Evolutionary conservation across 768 basidiomycete genomes (phyloP).

Genomic region (Fomitopsis pulvina): DNA sequence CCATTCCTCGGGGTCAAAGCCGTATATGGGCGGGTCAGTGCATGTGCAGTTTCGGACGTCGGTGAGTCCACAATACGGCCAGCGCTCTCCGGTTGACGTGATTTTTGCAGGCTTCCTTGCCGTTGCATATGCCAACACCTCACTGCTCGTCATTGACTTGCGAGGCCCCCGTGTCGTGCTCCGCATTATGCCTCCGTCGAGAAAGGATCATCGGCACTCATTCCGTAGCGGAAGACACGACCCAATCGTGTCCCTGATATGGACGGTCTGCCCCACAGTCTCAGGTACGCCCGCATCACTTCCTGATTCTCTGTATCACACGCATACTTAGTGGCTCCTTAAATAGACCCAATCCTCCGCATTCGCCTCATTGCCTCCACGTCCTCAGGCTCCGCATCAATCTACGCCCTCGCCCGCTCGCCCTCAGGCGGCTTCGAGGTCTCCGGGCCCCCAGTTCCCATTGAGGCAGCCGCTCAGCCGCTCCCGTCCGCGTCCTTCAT

Average conservation of each 20-base stretch:
- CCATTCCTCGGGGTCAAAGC: conserved; percentile 57
- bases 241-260: conserved; percentile 48
- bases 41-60: conserved; percentile 63
- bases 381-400: conserved; percentile 49
- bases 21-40: conserved; percentile 39
- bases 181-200: conserved; percentile 35
- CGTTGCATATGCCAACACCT: conserved; percentile 54
- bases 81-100: background rate
- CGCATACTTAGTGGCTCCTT: background rate
- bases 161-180: conserved; percentile 66
- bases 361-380: conserved; percentile 59
- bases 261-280: conserved; percentile 55
- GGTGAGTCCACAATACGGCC: conserved; percentile 37
- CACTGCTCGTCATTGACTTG: conserved; percentile 64
- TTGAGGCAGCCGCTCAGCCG: conserved; percentile 34
- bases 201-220: conserved; percentile 28
- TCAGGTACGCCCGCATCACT: conserved; percentile 32
- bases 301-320: background rate
- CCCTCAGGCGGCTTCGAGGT: conserved; percentile 27
- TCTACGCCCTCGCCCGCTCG: conserved; percentile 45
- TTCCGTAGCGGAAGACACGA: conserved; percentile 22
- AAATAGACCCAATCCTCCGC: conserved; percentile 36
- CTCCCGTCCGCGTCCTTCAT: conserved; percentile 42
- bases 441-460: conserved; percentile 27
- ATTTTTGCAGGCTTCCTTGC: conserved; percentile 63